Conservation (phyloP, 805 yeast species). For the Saccharomycopsis selenospora region DNA sequence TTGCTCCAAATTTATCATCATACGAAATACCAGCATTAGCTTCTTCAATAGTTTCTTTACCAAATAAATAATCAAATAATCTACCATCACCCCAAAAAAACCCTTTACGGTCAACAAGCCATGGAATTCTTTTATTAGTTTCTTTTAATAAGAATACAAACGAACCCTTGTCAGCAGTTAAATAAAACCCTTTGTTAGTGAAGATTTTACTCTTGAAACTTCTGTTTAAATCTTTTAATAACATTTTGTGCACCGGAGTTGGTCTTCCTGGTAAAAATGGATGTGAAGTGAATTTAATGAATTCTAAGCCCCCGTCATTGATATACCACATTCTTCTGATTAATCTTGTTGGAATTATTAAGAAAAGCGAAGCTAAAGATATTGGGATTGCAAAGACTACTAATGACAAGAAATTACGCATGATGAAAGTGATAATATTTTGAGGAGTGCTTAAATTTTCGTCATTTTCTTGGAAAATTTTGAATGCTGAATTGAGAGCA, state of each 20-base stretch:
- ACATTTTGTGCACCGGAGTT: constrained; percentile 66
- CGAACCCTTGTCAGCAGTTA: constrained; percentile 66
- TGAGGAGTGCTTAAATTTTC: constrained; percentile 36
- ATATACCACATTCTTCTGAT: constrained; percentile 71
- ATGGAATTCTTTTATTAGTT: constrained; percentile 45
- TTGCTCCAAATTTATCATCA: constrained; percentile 48
- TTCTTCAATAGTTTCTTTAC: constrained; percentile 67
- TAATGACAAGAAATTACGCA: constrained; percentile 32
- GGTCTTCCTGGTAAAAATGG: constrained; percentile 70
- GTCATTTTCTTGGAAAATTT: constrained; percentile 46
- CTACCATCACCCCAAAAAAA: constrained; percentile 93
- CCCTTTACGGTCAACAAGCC: constrained; percentile 79
- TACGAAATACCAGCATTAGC: constrained; percentile 66
- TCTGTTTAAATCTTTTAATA: constrained; percentile 47
- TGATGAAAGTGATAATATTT: constrained; percentile 31
- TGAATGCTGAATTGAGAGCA: constrained; percentile 44
- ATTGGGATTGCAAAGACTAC: constrained; percentile 38
- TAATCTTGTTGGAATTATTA: constrained; percentile 60
- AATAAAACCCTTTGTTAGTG: constrained; percentile 85
- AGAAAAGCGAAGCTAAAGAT: constrained; percentile 33
- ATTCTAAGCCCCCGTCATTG: constrained; percentile 43
- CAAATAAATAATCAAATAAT: constrained; percentile 73
- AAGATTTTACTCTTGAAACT: constrained; percentile 61
- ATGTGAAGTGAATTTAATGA: constrained; percentile 62
- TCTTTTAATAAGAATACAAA: constrained; percentile 71